These are phyloP conservation scores for Diplodia seriata DNA, from an alignment of 2,329 filamentous ascomycete species.

Conservation along the genomic window DNA sequence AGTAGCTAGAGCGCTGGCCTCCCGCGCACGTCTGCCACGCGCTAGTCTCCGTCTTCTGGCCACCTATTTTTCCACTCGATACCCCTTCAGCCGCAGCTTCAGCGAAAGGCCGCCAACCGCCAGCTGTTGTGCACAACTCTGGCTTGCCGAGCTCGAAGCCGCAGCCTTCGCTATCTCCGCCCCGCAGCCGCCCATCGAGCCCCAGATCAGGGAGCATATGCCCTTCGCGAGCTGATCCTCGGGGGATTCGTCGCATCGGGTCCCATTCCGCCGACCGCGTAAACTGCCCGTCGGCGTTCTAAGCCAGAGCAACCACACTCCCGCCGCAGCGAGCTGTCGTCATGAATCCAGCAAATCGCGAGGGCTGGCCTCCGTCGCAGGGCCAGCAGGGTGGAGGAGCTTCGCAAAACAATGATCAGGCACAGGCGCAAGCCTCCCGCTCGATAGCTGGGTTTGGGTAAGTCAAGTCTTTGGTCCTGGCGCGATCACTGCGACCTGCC, in stretches of 20 bases:
- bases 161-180: conserved; percentile 22
- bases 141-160: conserved; percentile 25
- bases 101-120: conserved; percentile 1
- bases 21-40: conserved; percentile 18
- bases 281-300: background rate
- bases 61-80: background rate
- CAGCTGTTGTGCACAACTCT: conserved; percentile 27
- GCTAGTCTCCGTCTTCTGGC: background rate
- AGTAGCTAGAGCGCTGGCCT: conserved; percentile 14
- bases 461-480: background rate
- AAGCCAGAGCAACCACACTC: conserved; percentile 13
- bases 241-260: conserved; percentile 1
- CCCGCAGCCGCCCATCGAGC: conserved; percentile 8
- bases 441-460: conserved; percentile 48
- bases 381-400: conserved; percentile 56
- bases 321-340: conserved; percentile 9
- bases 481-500: background rate
- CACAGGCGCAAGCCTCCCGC: conserved; percentile 44
- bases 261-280: conserved; percentile 18
- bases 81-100: background rate
- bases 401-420: conserved; percentile 50
- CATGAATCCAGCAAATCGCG: conserved; percentile 52
- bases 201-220: conserved; percentile 28
- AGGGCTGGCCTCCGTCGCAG: conserved; percentile 54
- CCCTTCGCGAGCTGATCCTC: conserved; percentile 22